Conservation (phyloP, 2,329 filamentous ascomycete genomes). For the Hypoxylon sp. region DNA sequence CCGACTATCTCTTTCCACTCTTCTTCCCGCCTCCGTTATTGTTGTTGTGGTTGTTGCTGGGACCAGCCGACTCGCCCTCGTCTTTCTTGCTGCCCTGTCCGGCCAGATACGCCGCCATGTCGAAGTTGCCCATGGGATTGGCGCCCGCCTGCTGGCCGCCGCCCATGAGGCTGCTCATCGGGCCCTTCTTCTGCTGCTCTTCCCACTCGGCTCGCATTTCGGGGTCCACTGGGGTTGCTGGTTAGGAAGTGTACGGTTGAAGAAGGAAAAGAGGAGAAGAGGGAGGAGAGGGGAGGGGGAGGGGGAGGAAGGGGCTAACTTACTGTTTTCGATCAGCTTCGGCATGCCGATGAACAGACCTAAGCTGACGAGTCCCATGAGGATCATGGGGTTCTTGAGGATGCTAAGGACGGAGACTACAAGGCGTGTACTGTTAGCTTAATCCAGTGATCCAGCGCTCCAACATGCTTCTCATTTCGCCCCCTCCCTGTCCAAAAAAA, state of each 20-base stretch:
- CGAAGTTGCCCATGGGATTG: constrained; percentile 67
- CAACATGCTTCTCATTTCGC: background rate
- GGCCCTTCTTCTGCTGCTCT: constrained; percentile 83
- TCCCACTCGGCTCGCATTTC: constrained; percentile 94
- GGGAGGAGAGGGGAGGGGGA: background rate
- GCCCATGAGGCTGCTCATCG: constrained; percentile 69
- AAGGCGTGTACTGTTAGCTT: constrained; percentile 30
- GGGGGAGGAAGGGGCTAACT: constrained; percentile 53
- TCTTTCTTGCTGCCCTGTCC: constrained; percentile 64
- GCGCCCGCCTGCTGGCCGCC: constrained; percentile 54
- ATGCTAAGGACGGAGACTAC: constrained; percentile 83
- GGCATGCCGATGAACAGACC: constrained; percentile 91
- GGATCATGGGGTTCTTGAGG: constrained; percentile 95
- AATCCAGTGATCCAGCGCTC: background rate
- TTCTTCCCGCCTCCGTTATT: constrained; percentile 54
- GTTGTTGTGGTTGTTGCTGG: constrained; percentile 33
- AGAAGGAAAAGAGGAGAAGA: too few species aligned
- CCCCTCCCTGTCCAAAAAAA: background rate
- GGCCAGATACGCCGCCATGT: constrained; percentile 73
- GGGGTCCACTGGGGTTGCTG: constrained; percentile 82
- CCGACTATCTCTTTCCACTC: constrained; percentile 55
- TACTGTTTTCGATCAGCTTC: constrained; percentile 95
- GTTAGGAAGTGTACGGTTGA: constrained; percentile 4
- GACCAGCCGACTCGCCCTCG: constrained; percentile 46
- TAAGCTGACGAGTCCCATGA: constrained; percentile 87